These are phyloP conservation scores for Magnusiomyces ingens DNA, from an alignment of 1,139 yeast genomes.

Conservation along the genomic window DNA sequence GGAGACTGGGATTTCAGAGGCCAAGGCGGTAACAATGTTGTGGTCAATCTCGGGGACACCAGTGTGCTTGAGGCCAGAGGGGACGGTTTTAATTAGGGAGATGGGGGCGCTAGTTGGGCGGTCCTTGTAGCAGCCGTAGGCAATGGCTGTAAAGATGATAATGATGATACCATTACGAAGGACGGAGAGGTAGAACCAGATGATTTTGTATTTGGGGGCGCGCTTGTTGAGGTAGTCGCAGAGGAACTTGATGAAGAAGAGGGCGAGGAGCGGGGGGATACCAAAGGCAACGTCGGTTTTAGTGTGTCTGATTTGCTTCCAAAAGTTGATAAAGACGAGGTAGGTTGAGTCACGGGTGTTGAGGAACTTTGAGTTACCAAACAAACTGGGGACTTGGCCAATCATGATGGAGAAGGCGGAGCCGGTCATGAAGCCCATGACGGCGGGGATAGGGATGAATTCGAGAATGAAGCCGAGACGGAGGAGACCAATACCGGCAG, in stretches of 20 bases:
- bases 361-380: constrained; percentile 63
- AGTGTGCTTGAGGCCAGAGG: constrained; percentile 70
- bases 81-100: constrained; percentile 66
- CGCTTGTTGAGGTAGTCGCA: constrained; percentile 53
- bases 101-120: constrained; percentile 40
- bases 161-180: constrained; percentile 78
- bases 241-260: constrained; percentile 44
- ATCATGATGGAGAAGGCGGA: constrained; percentile 75
- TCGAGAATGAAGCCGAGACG: constrained; percentile 85
- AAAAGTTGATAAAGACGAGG: constrained; percentile 59
- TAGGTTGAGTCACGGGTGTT: constrained; percentile 71
- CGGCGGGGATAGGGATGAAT: constrained; percentile 86
- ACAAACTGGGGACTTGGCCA: constrained; percentile 82
- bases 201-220: constrained; percentile 51
- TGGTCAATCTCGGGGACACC: constrained; percentile 65
- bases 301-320: constrained; percentile 63
- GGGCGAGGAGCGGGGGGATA: constrained; percentile 57
- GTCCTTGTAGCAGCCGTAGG: constrained; percentile 52
- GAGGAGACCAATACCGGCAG: constrained; percentile 73
- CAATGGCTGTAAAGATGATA: constrained; percentile 66
- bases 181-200: constrained; percentile 65
- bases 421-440: constrained; percentile 92
- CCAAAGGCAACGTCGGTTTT: constrained; percentile 87
- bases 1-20: constrained; percentile 78
- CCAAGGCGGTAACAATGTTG: constrained; percentile 56